These are phyloP conservation scores for Xylaria sp. DNA, from an alignment of 2,329 filamentous ascomycete species.

Conservation along the genomic window DNA sequence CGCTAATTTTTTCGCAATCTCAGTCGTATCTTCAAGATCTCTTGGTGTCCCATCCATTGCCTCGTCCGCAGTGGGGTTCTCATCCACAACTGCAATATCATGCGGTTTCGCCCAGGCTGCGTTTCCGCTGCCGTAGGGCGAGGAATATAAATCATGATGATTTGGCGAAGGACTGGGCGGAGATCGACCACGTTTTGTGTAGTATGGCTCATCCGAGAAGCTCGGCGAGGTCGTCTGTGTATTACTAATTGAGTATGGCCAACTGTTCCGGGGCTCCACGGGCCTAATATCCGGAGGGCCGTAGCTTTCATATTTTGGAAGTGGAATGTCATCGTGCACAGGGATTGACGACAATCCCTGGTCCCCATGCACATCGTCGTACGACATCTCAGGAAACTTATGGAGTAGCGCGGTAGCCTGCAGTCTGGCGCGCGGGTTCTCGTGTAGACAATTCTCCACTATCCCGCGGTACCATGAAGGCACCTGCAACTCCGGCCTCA, in stretches of 20 bases:
- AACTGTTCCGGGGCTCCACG: slow-evolving; percentile 50
- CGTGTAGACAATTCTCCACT: slow-evolving; percentile 76
- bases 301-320: slow-evolving; percentile 47
- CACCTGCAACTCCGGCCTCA: slow-evolving; percentile 64
- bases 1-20: slow-evolving; percentile 26
- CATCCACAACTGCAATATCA: slow-evolving; percentile 25
- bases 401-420: slow-evolving; percentile 75
- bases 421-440: slow-evolving; percentile 72
- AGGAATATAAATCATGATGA: slow-evolving; percentile 47
- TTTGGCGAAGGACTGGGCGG: slow-evolving; percentile 58
- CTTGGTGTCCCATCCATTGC: slow-evolving; percentile 31
- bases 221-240: slow-evolving; percentile 43
- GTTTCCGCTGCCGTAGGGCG: slow-evolving; percentile 32
- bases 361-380: slow-evolving; percentile 36
- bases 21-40: slow-evolving; percentile 22
- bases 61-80: slow-evolving; percentile 28
- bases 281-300: slow-evolving; percentile 47
- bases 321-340: slow-evolving; percentile 48
- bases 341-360: slow-evolving; percentile 44
- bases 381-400: slow-evolving; percentile 63
- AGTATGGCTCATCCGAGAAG: slow-evolving; percentile 49
- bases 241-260: slow-evolving; percentile 49
- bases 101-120: slow-evolving; percentile 33
- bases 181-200: slow-evolving; percentile 57
- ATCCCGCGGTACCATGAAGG: slow-evolving; percentile 81